Conservation (phyloP, 169 alveolate genomes). For the Amoebophrya sp. region DNA sequence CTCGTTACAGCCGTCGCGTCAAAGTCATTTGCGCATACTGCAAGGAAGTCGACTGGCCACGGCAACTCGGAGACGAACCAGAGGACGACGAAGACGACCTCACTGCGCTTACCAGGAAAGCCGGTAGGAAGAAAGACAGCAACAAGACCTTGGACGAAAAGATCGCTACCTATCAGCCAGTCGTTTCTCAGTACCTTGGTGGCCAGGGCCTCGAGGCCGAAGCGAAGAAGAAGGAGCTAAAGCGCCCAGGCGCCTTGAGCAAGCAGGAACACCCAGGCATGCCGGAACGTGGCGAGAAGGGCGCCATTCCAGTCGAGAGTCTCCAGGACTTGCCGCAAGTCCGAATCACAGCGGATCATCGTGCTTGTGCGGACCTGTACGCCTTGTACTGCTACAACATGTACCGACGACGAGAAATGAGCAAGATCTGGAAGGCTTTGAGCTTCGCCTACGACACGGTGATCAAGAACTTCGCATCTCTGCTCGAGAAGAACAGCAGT, state of each 20-base stretch:
- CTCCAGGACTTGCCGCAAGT: background rate
- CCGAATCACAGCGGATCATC: slow-evolving; percentile 25
- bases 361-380: slow-evolving; percentile 32
- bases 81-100: background rate
- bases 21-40: background rate
- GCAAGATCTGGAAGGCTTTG: slow-evolving; percentile 15
- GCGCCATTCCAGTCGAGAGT: background rate
- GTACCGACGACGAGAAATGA: slow-evolving; percentile 29
- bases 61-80: background rate
- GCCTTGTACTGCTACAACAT: slow-evolving; percentile 30
- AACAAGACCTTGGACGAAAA: background rate
- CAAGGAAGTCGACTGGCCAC: background rate
- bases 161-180: background rate
- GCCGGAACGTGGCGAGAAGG: background rate
- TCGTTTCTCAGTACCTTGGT: background rate
- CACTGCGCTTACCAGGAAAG: background rate
- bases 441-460: slow-evolving; percentile 31
- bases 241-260: background rate
- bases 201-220: background rate
- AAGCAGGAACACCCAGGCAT: background rate
- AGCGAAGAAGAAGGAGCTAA: background rate
- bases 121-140: background rate
- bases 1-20: background rate
- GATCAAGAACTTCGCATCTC: background rate
- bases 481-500: slow-evolving; percentile 9